Conservation (phyloP, 345 rosid genomes). For the Eutrema heterophyllum region DNA sequence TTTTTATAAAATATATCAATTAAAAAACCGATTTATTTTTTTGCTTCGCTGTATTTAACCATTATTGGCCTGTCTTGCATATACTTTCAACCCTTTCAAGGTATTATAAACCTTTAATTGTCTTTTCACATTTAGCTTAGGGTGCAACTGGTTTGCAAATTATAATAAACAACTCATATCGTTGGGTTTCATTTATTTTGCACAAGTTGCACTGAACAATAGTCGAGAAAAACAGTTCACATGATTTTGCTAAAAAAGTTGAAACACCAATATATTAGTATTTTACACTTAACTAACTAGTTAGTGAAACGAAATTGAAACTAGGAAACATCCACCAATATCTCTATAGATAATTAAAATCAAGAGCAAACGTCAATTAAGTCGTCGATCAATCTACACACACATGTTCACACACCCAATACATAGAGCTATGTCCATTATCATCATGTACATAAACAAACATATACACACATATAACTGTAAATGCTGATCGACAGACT, state of each 20-base stretch:
- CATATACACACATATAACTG: conserved; percentile 5
- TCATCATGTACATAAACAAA: conserved; percentile 15
- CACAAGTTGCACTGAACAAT: background rate
- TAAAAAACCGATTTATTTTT: background rate
- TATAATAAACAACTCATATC: background rate
- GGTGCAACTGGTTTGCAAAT: background rate
- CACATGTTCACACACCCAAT: conserved; percentile 6
- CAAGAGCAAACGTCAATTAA: background rate
- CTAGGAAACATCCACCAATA: background rate
- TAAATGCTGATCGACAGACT: conserved; percentile 5
- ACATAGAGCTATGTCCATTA: conserved; percentile 18
- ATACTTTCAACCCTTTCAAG: background rate
- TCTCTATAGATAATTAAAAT: background rate
- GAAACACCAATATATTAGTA: background rate
- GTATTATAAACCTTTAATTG: background rate
- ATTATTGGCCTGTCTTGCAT: background rate
- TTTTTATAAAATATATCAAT: no score
- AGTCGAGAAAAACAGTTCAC: background rate
- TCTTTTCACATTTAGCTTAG: background rate
- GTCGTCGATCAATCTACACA: conserved; percentile 5
- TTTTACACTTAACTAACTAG: background rate
- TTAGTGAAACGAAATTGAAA: background rate
- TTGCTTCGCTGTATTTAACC: background rate
- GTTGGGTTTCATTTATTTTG: background rate
- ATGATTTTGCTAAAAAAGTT: background rate